Evolutionary conservation across 2,329 filamentous ascomycete species (phyloP).

Genomic region (Paraphoma chrysanthemicola): DNA sequence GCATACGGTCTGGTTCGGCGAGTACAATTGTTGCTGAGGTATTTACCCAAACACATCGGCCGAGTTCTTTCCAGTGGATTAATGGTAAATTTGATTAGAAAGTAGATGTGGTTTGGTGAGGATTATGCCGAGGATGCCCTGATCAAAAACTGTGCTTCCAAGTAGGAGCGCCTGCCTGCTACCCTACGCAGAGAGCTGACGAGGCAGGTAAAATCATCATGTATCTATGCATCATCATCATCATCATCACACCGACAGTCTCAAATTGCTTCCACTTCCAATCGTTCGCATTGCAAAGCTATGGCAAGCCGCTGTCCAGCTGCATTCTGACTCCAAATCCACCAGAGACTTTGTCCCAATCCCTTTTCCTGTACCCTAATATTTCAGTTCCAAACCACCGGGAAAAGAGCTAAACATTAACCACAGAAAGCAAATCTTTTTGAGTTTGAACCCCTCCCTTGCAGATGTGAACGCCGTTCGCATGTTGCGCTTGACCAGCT

Average conservation of each 20-base stretch:
- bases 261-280: neutral
- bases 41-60: too few species aligned
- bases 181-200: neutral
- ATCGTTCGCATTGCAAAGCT: constrained; percentile 11
- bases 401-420: constrained; percentile 14
- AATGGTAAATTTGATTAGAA: neutral
- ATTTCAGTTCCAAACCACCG: constrained; percentile 13
- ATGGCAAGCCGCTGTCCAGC: constrained; percentile 2
- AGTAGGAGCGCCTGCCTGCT: neutral
- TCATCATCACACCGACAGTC: neutral
- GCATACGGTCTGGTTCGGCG: neutral
- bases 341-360: neutral
- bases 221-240: neutral
- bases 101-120: neutral
- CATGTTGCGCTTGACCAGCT: constrained; percentile 25
- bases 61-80: too few species aligned
- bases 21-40: neutral
- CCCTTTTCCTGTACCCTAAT: constrained; percentile 15
- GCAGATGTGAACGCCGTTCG: constrained; percentile 34
- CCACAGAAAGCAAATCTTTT: constrained; percentile 25
- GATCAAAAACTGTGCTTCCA: neutral
- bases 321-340: neutral
- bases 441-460: constrained; percentile 30
- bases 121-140: neutral
- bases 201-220: neutral